These are phyloP conservation scores for Pyronema domesticum DNA, from an alignment of 495 filamentous ascomycete species.

Conservation along the genomic window DNA sequence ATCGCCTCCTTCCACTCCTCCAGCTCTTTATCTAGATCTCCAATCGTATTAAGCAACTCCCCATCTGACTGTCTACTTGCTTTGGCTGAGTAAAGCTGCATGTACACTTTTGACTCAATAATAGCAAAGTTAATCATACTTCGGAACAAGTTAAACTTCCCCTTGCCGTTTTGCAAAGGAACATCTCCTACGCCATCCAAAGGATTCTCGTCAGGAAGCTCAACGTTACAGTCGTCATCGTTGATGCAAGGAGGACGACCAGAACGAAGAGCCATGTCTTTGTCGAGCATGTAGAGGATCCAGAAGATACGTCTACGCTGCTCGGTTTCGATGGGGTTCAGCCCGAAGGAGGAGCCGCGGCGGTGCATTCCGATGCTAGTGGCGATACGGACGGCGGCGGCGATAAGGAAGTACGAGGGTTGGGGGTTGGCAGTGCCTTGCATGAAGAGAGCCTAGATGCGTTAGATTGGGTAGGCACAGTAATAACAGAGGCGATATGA, in stretches of 20 bases:
- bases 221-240: conserved; percentile 96
- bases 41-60: conserved; percentile 86
- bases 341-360: conserved; percentile 70
- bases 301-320: conserved; percentile 94
- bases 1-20: conserved; percentile 95
- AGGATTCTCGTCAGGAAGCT: conserved; percentile 80
- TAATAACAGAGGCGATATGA: no score
- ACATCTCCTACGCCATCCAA: conserved; percentile 86
- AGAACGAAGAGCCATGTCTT: conserved; percentile 83
- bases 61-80: conserved; percentile 84
- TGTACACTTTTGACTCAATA: conserved; percentile 89
- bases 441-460: conserved; percentile 58
- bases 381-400: conserved; percentile 77
- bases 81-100: conserved; percentile 78
- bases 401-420: conserved; percentile 81
- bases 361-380: conserved; percentile 95
- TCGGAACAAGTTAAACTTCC: conserved; percentile 84
- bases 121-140: conserved; percentile 78
- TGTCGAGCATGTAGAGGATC: conserved; percentile 93
- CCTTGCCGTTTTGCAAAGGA: conserved; percentile 71
- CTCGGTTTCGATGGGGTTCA: conserved; percentile 80
- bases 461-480: no score
- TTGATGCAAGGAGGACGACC: conserved; percentile 88
- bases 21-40: conserved; percentile 79
- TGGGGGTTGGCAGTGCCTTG: conserved; percentile 96